Evolutionary conservation across 1,284 basidiomycete species (phyloP).

Genomic region (Ustilago crameri): DNA sequence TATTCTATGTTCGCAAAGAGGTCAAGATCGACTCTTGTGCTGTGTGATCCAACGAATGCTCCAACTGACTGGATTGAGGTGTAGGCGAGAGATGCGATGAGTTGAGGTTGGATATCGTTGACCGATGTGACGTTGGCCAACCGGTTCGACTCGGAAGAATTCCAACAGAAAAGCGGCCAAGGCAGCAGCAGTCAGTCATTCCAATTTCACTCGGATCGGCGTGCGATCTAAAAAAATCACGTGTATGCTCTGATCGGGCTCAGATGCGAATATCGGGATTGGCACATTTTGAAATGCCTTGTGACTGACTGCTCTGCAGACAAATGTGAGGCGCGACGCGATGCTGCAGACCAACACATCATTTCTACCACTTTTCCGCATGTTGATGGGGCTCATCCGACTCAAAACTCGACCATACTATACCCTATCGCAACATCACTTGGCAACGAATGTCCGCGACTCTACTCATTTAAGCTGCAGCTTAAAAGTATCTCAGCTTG

Average conservation of each 20-base stretch:
- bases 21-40: background rate
- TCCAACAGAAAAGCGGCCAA: background rate
- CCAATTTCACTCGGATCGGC: background rate
- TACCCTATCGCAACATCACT: background rate
- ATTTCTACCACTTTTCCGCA: background rate
- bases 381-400: conserved; percentile 1
- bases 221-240: conserved; percentile 17
- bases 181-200: conserved; percentile 6
- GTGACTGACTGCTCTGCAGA: background rate
- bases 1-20: background rate
- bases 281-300: background rate
- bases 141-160: conserved; percentile 46
- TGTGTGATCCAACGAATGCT: background rate
- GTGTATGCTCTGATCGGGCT: conserved; percentile 23
- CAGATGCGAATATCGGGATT: background rate
- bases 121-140: conserved; percentile 9
- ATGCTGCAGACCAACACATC: conserved; percentile 18
- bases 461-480: no score
- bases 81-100: background rate
- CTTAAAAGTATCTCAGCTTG: background rate
- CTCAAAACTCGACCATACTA: background rate
- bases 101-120: no score
- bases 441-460: background rate
- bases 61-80: no score
- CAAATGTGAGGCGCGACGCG: conserved; percentile 27